Percentiles rank a stretch among this genome's conserved stretches.
Evolutionary conservation across 2,329 filamentous ascomycete species (phyloP).

Genomic region (Talaromyces pinophilus): DNA sequence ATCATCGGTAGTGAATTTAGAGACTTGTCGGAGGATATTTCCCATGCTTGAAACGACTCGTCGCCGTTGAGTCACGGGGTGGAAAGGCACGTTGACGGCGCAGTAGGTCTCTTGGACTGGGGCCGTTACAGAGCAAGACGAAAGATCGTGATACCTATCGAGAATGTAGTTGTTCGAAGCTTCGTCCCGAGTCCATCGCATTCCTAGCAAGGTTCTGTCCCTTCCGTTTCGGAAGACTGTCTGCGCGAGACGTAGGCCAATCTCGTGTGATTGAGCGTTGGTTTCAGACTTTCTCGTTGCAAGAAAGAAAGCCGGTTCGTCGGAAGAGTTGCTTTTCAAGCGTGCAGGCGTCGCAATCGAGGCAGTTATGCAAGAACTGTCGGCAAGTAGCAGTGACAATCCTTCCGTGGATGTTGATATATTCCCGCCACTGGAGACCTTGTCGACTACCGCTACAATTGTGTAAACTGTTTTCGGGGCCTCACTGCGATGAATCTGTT

Average conservation of each 20-base stretch:
- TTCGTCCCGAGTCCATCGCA: slow-evolving; percentile 36
- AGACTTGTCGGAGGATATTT: slow-evolving; percentile 45
- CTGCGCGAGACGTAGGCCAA: slow-evolving; percentile 45
- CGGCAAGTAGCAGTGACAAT: slow-evolving; percentile 37
- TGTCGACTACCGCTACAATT: slow-evolving; percentile 42
- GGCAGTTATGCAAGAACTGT: slow-evolving; percentile 31
- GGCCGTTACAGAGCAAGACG: slow-evolving; percentile 35
- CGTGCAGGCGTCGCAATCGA: slow-evolving; percentile 33
- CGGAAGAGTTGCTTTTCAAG: slow-evolving; percentile 32
- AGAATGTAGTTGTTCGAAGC: slow-evolving; percentile 29
- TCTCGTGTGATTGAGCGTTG: slow-evolving; percentile 29
- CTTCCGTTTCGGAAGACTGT: slow-evolving; percentile 46
- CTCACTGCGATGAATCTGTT: slow-evolving; percentile 24
- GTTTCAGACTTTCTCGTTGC: slow-evolving; percentile 26
- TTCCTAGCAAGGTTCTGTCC: slow-evolving; percentile 43
- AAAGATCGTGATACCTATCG: slow-evolving; percentile 34
- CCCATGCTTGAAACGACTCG: slow-evolving; percentile 46
- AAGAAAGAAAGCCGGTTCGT: slow-evolving; percentile 39
- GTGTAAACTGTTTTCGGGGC: slow-evolving; percentile 29
- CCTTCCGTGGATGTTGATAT: slow-evolving; percentile 35
- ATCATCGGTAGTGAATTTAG: slow-evolving; percentile 33
- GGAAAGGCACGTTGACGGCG: slow-evolving; percentile 36
- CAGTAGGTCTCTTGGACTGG: slow-evolving; percentile 25
- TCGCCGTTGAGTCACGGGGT: slow-evolving; percentile 40
- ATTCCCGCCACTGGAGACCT: slow-evolving; percentile 28